Evolutionary conservation across 2,329 filamentous ascomycete genomes (phyloP), one percentile per base, ranked within the genome.

Genomic region (Didymella exigua): DNA sequence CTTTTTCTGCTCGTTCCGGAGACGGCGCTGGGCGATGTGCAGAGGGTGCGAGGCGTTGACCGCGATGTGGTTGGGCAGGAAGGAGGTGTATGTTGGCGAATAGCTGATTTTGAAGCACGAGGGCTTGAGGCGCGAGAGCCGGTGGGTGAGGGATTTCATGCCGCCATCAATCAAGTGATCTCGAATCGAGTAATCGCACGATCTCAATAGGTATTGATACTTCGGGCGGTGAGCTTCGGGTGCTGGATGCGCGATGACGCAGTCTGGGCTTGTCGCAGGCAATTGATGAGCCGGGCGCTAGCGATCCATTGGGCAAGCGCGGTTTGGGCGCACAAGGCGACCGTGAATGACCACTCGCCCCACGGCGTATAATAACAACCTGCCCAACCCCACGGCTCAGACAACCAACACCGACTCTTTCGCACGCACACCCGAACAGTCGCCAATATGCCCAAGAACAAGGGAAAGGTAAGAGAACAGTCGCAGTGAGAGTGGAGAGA

Each of bases 371-470:
- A 54, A 49, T 45, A 44, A 21, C 43, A 50, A 37, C 48, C 52
- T 36, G 41, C 42, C 21, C 23, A 41, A 41, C 16, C 34, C 38
- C 45, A 16, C 49, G 36, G 60, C 52, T 49, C 44, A 47, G 41
- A 52, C 47, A 53, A 46, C 34, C 54, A 27, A 59, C 52, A 51
- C 53, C 36, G 46, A 49, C 56, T 46, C 36, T 34, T 38, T 50
- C 34, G 42, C 27, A 21, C 4, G 30, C 19, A n/a, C 34, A 48
- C 58, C 31, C 54, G 42, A 52, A 60, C 34, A 57, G 43, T 53
- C 49, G 63, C 69, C 79, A 87, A 79, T 60, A 97, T 97, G 93
- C 93, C 93, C 75, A 97, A 97, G 91, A 97, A 97, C 79, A 97
- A 97, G 88, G 93, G 93, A 93, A 97, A 96, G 83, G 92, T 96